These are phyloP conservation scores for Ballota nigra DNA, from an alignment of 257 asterid species.

Conservation along the genomic window DNA sequence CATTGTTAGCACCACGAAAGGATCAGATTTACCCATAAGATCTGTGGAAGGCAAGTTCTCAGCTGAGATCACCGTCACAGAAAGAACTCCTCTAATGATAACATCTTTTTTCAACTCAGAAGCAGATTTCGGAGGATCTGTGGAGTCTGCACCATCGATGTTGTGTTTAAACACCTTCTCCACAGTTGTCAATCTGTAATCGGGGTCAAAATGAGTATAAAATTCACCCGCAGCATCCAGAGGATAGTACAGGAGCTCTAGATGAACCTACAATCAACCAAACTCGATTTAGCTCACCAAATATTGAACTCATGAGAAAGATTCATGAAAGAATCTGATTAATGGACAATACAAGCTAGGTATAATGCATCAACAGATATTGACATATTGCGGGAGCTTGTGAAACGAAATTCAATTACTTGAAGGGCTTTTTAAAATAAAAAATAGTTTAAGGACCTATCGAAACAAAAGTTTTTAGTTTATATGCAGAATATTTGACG, in stretches of 20 bases:
- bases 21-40: constrained; percentile 75
- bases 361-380: too few species aligned
- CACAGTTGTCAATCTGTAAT: constrained; percentile 59
- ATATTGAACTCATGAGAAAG: not conserved
- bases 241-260: constrained; percentile 83
- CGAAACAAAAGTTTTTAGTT: too few species aligned
- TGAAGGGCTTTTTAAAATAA: too few species aligned
- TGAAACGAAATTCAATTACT: too few species aligned
- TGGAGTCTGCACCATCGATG: constrained; percentile 16
- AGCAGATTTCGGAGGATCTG: constrained; percentile 24
- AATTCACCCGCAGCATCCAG: constrained; percentile 43
- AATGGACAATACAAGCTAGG: not conserved
- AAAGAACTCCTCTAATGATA: constrained; percentile 75
- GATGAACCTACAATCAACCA: constrained; percentile 49
- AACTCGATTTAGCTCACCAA: too few species aligned
- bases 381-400: too few species aligned
- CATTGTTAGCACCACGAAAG: constrained; percentile 63
- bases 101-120: constrained; percentile 44
- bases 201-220: constrained; percentile 48
- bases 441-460: too few species aligned
- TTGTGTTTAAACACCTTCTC: constrained; percentile 55
- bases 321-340: not conserved
- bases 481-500: not conserved
- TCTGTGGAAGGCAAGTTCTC: constrained; percentile 69
- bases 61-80: constrained; percentile 80